phyloP scores from a whole-genome alignment of 106 monocot genomes.

The Xerophyta viscosa region DNA sequence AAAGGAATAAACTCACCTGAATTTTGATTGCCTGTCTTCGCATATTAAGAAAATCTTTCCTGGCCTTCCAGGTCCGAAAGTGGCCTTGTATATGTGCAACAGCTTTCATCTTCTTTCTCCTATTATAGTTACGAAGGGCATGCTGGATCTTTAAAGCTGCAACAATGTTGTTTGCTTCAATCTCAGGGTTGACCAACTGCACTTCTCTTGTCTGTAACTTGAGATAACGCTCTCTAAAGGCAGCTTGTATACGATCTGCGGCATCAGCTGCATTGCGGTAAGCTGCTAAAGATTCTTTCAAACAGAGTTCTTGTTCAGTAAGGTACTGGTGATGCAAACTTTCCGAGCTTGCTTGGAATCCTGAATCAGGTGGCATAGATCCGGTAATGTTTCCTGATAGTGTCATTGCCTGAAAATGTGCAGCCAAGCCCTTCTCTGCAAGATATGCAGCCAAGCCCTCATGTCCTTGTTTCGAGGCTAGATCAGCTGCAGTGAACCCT shows the following conservation, averaged over 20 bases:
- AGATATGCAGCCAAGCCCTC: conserved; percentile 92
- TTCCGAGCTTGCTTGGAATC: conserved; percentile 19
- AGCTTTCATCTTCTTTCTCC: conserved; percentile 69
- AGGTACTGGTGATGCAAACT: conserved; percentile 24
- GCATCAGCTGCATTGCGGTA: conserved; percentile 92
- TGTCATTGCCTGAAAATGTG: conserved; percentile 89
- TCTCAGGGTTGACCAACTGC: conserved; percentile 46
- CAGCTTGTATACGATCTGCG: conserved; percentile 70
- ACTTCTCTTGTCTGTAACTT: conserved; percentile 67
- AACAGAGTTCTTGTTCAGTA: conserved; percentile 70
- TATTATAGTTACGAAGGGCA: conserved; percentile 58
- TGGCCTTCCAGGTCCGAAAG: conserved; percentile 74
- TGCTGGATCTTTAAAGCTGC: conserved; percentile 89
- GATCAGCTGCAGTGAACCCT: conserved; percentile 77
- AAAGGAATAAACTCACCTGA: conserved; percentile 55
- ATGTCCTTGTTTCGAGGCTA: conserved; percentile 64
- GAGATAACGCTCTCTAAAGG: conserved; percentile 71
- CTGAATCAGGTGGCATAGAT: background rate
- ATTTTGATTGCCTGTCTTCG: conserved; percentile 67
- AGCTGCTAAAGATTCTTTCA: conserved; percentile 92
- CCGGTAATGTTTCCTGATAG: conserved; percentile 43
- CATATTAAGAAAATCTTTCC: conserved; percentile 61
- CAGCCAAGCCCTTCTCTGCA: conserved; percentile 69
- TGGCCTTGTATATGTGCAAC: conserved; percentile 75
- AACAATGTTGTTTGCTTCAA: conserved; percentile 58